These are phyloP conservation scores for Triangularia setosa DNA, from an alignment of 2,329 filamentous ascomycete genomes.

Conservation along the genomic window DNA sequence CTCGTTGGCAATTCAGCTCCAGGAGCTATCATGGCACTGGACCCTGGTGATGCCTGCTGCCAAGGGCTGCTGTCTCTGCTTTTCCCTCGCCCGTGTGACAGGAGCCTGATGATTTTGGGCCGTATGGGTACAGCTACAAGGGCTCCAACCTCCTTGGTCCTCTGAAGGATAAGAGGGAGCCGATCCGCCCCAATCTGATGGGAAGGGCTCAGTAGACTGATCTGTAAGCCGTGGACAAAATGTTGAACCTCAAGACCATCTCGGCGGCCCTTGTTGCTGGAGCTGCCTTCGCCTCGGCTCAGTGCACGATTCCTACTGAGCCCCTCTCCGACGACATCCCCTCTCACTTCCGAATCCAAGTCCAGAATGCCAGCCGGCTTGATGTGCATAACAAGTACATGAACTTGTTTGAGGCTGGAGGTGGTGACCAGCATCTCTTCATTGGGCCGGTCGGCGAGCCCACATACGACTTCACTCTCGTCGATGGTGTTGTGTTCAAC, in stretches of 20 bases:
- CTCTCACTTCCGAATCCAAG: slow-evolving; percentile 34
- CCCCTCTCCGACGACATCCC: slow-evolving; percentile 33
- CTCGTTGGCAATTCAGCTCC: slow-evolving; percentile 1
- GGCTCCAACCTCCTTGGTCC: neutral
- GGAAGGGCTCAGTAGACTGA: neutral
- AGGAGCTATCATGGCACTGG: neutral
- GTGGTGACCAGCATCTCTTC: slow-evolving; percentile 40
- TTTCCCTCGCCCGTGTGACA: neutral
- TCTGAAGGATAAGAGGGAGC: slow-evolving; percentile 1
- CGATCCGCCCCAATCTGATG: neutral
- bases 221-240: slow-evolving; percentile 3
- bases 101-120: neutral
- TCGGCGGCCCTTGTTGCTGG: slow-evolving; percentile 20
- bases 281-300: slow-evolving; percentile 27
- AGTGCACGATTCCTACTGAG: slow-evolving; percentile 30
- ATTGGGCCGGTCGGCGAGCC: slow-evolving; percentile 31
- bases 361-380: slow-evolving; percentile 36
- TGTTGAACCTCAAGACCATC: slow-evolving; percentile 16
- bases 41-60: neutral
- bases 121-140: neutral
- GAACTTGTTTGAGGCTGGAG: slow-evolving; percentile 35
- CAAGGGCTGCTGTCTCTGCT: neutral
- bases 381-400: slow-evolving; percentile 36
- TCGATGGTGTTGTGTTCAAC: slow-evolving; percentile 25
- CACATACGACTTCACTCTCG: slow-evolving; percentile 30